Evolutionary conservation across 2,329 filamentous ascomycete species (phyloP).

Genomic region (Aspergillus calidoustus): DNA sequence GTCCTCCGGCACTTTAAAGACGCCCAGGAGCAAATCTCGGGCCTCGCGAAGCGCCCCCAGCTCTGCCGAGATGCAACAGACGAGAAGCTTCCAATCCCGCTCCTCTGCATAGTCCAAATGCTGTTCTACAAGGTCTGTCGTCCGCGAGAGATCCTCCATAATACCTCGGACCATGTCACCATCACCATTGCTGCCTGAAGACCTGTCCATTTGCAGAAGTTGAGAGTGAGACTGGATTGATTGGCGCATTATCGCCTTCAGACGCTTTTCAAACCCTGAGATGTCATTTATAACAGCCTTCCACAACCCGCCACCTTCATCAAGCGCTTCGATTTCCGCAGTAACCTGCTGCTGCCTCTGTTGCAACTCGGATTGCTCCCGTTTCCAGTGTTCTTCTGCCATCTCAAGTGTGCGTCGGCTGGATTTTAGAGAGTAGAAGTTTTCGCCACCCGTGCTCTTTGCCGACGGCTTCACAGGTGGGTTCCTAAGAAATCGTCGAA

Average conservation of each 20-base stretch:
- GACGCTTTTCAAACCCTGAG: conserved; percentile 53
- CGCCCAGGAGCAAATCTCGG: conserved; percentile 39
- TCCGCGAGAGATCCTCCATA: conserved; percentile 52
- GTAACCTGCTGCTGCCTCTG: conserved; percentile 53
- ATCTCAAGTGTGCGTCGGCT: conserved; percentile 64
- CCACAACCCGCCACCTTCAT: conserved; percentile 64
- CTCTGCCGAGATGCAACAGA: conserved; percentile 66
- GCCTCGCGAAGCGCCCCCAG: conserved; percentile 58
- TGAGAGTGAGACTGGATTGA: conserved; percentile 33
- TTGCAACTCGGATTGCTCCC: conserved; percentile 52
- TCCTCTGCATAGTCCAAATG: conserved; percentile 57
- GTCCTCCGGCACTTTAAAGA: conserved; percentile 35
- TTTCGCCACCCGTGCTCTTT: conserved; percentile 35
- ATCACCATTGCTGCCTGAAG: conserved; percentile 24
- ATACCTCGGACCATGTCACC: conserved; percentile 37
- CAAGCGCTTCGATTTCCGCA: conserved; percentile 60
- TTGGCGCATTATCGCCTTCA: conserved; percentile 39
- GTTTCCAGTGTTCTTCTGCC: conserved; percentile 61
- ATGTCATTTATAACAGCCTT: conserved; percentile 58
- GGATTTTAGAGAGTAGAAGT: conserved; percentile 58
- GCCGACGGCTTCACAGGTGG: conserved; percentile 50
- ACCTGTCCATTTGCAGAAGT: conserved; percentile 18
- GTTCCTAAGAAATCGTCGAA: conserved; percentile 56
- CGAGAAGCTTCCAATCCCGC: conserved; percentile 63
- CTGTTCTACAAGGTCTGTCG: conserved; percentile 52